These are phyloP conservation scores for Xylariaceae sp. DNA, from an alignment of 2,329 filamentous ascomycete genomes.

Conservation along the genomic window DNA sequence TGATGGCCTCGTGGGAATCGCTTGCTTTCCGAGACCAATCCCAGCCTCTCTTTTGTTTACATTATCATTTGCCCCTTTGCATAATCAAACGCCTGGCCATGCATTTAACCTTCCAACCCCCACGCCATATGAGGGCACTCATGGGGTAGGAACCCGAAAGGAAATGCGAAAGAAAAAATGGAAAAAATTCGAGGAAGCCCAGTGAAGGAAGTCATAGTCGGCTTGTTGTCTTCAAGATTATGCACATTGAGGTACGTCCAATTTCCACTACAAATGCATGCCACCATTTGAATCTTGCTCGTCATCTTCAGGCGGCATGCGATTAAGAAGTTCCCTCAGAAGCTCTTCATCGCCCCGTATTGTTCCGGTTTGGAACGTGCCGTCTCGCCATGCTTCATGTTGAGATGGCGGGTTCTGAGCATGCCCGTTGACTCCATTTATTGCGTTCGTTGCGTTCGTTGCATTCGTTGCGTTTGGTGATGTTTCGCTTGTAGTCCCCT, in stretches of 20 bases:
- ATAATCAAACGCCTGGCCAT: slow-evolving; percentile 14
- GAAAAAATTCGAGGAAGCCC: neutral
- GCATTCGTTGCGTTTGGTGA: slow-evolving; percentile 18
- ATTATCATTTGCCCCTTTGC: neutral
- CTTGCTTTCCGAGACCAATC: neutral
- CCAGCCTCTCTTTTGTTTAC: neutral
- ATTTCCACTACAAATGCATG: slow-evolving; percentile 50
- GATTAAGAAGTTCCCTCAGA: slow-evolving; percentile 48
- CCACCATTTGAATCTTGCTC: slow-evolving; percentile 48
- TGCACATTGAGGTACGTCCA: neutral
- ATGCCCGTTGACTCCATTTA: slow-evolving; percentile 27
- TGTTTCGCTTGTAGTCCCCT: slow-evolving; percentile 2
- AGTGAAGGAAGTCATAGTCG: neutral
- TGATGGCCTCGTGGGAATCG: neutral
- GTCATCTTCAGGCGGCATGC: slow-evolving; percentile 43
- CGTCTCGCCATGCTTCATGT: slow-evolving; percentile 53
- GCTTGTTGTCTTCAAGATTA: neutral
- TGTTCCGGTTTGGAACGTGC: slow-evolving; percentile 57
- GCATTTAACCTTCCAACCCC: slow-evolving; percentile 2
- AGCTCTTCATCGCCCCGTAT: slow-evolving; percentile 56
- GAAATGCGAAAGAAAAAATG: neutral
- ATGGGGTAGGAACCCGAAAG: neutral
- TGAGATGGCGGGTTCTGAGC: slow-evolving; percentile 13
- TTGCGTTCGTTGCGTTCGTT: slow-evolving; percentile 15
- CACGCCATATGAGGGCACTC: neutral